These are phyloP conservation scores for Nakazawaea wyomingensis DNA, from an alignment of 805 yeast species.

Conservation along the genomic window DNA sequence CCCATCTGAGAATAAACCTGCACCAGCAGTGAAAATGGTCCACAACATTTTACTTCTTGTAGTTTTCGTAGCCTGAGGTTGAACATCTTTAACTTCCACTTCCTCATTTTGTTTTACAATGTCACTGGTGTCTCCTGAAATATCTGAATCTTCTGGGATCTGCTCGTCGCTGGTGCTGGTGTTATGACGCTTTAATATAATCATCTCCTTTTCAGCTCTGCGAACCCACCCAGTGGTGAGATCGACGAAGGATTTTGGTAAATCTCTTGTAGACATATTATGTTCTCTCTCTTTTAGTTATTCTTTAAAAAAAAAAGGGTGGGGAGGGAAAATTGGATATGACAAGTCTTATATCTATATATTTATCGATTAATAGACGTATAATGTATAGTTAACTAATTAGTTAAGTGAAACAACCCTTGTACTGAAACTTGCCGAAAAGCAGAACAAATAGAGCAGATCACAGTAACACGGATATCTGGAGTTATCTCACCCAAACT, in stretches of 20 bases:
- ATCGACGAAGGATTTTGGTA: slow-evolving; percentile 38
- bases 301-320: no score
- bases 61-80: slow-evolving; percentile 13
- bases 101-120: slow-evolving; percentile 10
- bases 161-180: slow-evolving; percentile 2
- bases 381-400: no score
- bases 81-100: slow-evolving; percentile 14
- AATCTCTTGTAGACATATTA: slow-evolving; percentile 37
- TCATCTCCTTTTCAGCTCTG: slow-evolving; percentile 26
- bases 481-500: no score
- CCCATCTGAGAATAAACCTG: slow-evolving; percentile 92
- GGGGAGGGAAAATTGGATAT: no score
- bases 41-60: slow-evolving; percentile 29
- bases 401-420: no score
- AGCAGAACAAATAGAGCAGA: no score
- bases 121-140: slow-evolving; percentile 14
- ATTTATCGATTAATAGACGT: no score
- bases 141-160: slow-evolving; percentile 13
- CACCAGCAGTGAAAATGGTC: slow-evolving; percentile 82
- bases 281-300: no score
- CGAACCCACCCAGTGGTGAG: slow-evolving; percentile 37
- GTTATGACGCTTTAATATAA: slow-evolving; percentile 21
- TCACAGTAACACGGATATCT: no score
- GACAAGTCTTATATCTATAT: no score
- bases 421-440: no score